Evolutionary conservation across 805 yeast genomes (phyloP), one percentile per base, ranked within the genome.

Genomic region (Nakazawaea ishiwadae): DNA sequence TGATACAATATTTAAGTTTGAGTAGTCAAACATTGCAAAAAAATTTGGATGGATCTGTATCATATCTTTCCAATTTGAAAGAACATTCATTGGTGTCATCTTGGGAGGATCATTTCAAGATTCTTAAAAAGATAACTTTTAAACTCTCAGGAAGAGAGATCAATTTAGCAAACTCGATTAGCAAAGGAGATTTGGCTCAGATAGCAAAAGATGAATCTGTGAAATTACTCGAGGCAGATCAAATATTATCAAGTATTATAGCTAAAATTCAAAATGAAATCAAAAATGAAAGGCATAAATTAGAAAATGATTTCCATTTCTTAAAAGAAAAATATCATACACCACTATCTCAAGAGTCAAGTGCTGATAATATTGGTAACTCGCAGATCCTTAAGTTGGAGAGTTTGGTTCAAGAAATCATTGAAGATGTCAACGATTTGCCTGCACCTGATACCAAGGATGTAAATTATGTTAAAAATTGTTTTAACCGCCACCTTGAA

Each of bases 1-100:
- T 77, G 9, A 69, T 73, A 40, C 80, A 73, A 49, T 75, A 76
- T 48, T 66, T 68, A 31, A 63, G 70, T n/a, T 65, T 70, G 41
- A 67, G 73, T 45, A 61, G 69, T 35, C 62, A 62, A 35, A 66
- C 65, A 1, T 60, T 70, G 3, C 77, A 60, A 26, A 58, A 53
- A 30, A 55, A 51, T 16, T 71, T 71, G 49, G 63, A 63, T 34
- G 66, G 52, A 15, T 60, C 66, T 15, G 57, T 56, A 18, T 62
- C 60, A 31, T 40, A 48, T 7, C 51, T 59, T 40, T 62, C 62
- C 36, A 37, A 65, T 8, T 52, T 75, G 17, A 66, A 63, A 44
- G 44, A 60, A 37, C 71, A 73, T 44, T 64, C 71, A 3, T 54
- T 79, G 43, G 60, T 65, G 16, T 63, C 68, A 19, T 53, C 58